phyloP scores from a whole-genome alignment of 345 rosid genomes.

The Citrus inodora region DNA sequence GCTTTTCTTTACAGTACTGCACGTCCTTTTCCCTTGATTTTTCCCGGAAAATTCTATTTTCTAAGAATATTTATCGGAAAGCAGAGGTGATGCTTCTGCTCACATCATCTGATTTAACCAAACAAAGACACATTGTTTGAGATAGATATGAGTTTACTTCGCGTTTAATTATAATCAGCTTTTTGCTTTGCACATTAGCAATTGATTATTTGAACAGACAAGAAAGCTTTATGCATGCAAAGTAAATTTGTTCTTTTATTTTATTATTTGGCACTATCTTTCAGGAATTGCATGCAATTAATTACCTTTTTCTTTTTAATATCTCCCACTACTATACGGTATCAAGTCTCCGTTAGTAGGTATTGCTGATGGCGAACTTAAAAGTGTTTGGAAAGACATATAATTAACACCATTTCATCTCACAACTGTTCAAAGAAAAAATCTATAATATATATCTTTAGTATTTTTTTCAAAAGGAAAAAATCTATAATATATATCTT shows the following conservation, averaged over 20 bases:
- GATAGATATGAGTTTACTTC: conserved; percentile 1
- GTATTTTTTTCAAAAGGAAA: too few species aligned
- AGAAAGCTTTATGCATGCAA: conserved; percentile 8
- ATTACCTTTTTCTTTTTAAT: background rate
- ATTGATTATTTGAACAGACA: background rate
- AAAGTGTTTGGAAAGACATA: too few species aligned
- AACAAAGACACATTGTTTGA: background rate
- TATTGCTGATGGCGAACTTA: too few species aligned
- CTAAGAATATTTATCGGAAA: conserved; percentile 1
- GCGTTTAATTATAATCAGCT: background rate
- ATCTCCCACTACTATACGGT: too few species aligned
- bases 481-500: too few species aligned
- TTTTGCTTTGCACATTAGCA: background rate
- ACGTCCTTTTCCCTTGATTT: background rate
- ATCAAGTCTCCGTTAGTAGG: too few species aligned
- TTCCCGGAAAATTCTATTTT: background rate
- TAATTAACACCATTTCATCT: too few species aligned
- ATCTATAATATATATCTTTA: too few species aligned
- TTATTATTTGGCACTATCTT: background rate
- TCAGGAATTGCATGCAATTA: background rate
- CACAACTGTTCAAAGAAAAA: too few species aligned
- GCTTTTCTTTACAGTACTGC: background rate
- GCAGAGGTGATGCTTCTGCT: conserved; percentile 13
- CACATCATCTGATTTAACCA: background rate
- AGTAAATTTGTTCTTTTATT: background rate